phyloP scores from a whole-genome alignment of 2,329 filamentous ascomycete species.

The Calcarisporium arbuscula region DNA sequence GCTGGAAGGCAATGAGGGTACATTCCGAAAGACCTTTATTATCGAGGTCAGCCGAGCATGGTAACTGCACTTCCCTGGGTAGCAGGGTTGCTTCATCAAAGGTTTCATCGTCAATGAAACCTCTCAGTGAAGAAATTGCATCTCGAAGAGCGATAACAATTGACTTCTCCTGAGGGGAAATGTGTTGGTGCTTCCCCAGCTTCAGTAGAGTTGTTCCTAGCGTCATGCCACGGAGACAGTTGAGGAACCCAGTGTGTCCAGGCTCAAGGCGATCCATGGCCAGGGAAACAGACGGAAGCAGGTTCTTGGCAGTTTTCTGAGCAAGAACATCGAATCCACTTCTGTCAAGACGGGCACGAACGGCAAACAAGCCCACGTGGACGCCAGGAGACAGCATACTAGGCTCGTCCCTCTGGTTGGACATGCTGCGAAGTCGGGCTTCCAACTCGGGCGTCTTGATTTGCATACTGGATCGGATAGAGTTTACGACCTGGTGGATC shows the following conservation, averaged over 20 bases:
- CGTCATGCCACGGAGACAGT: constrained; percentile 39
- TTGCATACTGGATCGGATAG: constrained; percentile 68
- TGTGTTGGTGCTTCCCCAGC: constrained; percentile 31
- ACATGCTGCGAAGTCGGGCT: constrained; percentile 57
- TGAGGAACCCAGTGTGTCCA: constrained; percentile 49
- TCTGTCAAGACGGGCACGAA: constrained; percentile 43
- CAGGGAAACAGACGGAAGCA: constrained; percentile 54
- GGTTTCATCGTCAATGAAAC: constrained; percentile 35
- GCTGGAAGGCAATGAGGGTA: constrained; percentile 48
- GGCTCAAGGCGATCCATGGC: constrained; percentile 45
- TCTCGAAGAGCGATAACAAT: constrained; percentile 40
- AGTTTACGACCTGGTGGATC: constrained; percentile 58
- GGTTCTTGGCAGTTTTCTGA: constrained; percentile 46
- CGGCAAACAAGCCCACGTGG: constrained; percentile 53
- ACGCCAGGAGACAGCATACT: constrained; percentile 45
- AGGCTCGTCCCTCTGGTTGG: constrained; percentile 44
- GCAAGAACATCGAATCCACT: constrained; percentile 60
- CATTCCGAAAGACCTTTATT: constrained; percentile 6
- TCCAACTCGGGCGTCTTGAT: constrained; percentile 59
- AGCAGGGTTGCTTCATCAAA: constrained; percentile 41
- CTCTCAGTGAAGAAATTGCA: constrained; percentile 33
- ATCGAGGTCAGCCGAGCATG: constrained; percentile 21
- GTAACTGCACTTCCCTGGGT: constrained; percentile 34
- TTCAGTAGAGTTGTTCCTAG: constrained; percentile 24
- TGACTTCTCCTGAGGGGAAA: constrained; percentile 30